Evolutionary conservation across 768 basidiomycete species (phyloP).

Genomic region (Thelephora aurantiotincta): DNA sequence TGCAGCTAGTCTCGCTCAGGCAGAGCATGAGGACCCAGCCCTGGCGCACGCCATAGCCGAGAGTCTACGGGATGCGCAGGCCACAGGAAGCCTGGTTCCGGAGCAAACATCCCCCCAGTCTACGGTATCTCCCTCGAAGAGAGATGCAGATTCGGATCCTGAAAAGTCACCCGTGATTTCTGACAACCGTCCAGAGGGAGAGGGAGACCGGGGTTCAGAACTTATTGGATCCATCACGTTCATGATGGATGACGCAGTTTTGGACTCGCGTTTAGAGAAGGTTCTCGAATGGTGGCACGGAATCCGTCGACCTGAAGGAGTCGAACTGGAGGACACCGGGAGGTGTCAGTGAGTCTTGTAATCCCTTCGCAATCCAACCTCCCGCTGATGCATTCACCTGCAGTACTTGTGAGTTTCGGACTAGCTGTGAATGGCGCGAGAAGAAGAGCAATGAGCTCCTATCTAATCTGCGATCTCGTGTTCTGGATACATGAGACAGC

Average conservation of each 20-base stretch:
- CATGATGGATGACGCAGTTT: constrained; percentile 30
- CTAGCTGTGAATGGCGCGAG: constrained; percentile 71
- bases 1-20: constrained; percentile 26
- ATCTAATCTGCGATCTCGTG: background rate
- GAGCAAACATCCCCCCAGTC: constrained; percentile 5
- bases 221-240: constrained; percentile 62
- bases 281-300: constrained; percentile 71
- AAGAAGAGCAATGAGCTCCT: constrained; percentile 30
- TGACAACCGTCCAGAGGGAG: background rate
- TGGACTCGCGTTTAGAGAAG: constrained; percentile 38
- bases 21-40: constrained; percentile 4
- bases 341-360: constrained; percentile 49
- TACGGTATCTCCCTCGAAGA: constrained; percentile 13
- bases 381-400: background rate
- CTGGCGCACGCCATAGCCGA: constrained; percentile 11
- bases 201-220: constrained; percentile 9
- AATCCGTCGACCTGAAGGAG: constrained; percentile 52
- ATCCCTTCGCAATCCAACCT: no score
- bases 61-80: constrained; percentile 9
- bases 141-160: background rate
- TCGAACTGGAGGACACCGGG: constrained; percentile 37
- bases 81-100: background rate
- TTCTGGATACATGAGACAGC: no score
- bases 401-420: constrained; percentile 61
- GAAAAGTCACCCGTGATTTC: background rate